A percentile compares a stretch with the other conserved stretches of the same genome.
Conservation (phyloP, 1,284 basidiomycete genomes). For the Pseudozyma sp. region DNA sequence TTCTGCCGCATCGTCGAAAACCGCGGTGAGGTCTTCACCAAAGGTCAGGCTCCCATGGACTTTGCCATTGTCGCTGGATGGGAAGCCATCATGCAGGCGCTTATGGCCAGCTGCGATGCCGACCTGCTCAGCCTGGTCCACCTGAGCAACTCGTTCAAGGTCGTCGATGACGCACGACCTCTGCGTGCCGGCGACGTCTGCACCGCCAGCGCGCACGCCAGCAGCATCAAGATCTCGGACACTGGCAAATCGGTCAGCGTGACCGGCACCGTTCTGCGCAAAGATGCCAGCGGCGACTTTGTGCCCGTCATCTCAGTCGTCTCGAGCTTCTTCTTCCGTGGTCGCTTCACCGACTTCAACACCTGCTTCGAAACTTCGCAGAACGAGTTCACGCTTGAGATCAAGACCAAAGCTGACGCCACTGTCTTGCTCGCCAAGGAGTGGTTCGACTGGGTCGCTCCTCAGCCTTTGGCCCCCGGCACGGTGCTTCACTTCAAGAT, state of each 20-base stretch:
- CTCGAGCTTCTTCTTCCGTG: constrained; percentile 96
- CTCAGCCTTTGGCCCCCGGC: constrained; percentile 79
- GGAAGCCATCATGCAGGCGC: constrained; percentile 70
- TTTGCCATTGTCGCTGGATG: constrained; percentile 98
- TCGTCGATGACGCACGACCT: constrained; percentile 81
- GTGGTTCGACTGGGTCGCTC: constrained; percentile 94
- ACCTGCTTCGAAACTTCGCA: constrained; percentile 90
- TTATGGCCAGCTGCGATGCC: constrained; percentile 62
- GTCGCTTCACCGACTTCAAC: constrained; percentile 89
- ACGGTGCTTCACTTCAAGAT: constrained; percentile 89
- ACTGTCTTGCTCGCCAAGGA: constrained; percentile 94
- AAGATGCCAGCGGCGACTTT: constrained; percentile 73
- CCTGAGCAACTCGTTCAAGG: constrained; percentile 93
- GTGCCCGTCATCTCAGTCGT: constrained; percentile 94
- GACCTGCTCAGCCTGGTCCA: constrained; percentile 90
- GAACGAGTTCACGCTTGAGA: constrained; percentile 85
- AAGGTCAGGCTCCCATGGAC: constrained; percentile 83
- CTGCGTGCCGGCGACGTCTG: constrained; percentile 89
- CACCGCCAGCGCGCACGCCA: constrained; percentile 86
- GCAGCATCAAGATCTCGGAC: constrained; percentile 89
- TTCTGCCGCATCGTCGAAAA: constrained; percentile 96
- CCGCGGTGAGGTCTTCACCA: constrained; percentile 85
- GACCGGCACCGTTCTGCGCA: constrained; percentile 53
- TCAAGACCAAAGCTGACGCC: constrained; percentile 82
- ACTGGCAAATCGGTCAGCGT: constrained; percentile 78